Evolutionary conservation across 768 basidiomycete genomes (phyloP), one percentile per base, ranked within the genome.

Genomic region (Russula ochroleuca): DNA sequence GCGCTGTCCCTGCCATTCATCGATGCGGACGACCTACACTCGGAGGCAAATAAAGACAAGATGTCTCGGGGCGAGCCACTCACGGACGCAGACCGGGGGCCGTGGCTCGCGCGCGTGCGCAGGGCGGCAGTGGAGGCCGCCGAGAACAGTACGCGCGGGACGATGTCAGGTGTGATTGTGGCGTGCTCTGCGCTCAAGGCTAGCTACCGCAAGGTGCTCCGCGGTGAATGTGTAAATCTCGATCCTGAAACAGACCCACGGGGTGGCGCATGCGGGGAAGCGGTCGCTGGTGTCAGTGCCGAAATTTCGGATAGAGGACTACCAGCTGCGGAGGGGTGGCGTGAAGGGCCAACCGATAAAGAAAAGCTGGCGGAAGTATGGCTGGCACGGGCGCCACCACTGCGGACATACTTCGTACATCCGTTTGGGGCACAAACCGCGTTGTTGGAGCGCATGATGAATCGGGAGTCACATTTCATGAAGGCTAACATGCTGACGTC

Each of bases 21-120:
- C 63, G 95, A 98, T 70, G 95, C 89, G 33, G 94, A 97, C 72
- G 86, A 89, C 65, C 79, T 97, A 33, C 95, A 98, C 72, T 89
- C 94, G 0, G 70, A 78, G 25, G 74, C 81, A 14, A 96, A 96
- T 73, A 82, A 96, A 47, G 86, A 83, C 33, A 98, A 98, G 81
- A 97, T 98, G 94, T 75, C 84, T 5, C 71, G 76, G 1, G 93
- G 93, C 0, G 74, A 78, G 25, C 88, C 94, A 5, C 77, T 98
- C 67, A 86, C 79, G 2, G 94, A 97, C 70, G 81, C 76, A 3
- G 94, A 97, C 72, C 85, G 94, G 21, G 78, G 82, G 67, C 93
- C 94, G 0, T 98, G 96, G 95, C 80, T 98, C 5, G 80, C 80
- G 60, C 73, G 80, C 51, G 85, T 97, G 56, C 84, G 93, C 57